phyloP scores from a whole-genome alignment of 371 early-diverging fungal genomes.

The Actinomortierella ambigua region DNA sequence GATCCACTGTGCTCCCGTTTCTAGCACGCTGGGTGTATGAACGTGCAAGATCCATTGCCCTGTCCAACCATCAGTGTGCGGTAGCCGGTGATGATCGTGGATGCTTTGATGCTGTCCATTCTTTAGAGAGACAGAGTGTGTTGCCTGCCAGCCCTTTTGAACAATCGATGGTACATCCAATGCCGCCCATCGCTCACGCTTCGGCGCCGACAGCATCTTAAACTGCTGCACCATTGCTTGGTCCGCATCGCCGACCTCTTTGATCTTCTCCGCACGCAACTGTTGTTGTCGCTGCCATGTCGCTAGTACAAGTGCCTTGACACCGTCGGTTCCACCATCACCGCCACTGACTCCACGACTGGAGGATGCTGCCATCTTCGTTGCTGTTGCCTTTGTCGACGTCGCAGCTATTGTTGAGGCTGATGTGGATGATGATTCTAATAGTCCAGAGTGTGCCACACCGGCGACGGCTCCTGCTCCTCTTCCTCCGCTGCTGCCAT shows the following conservation, averaged over 20 bases:
- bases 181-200: constrained; percentile 34
- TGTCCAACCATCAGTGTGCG: constrained; percentile 1
- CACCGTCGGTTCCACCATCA: no score
- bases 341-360: no score
- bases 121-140: neutral
- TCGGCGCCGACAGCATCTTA: constrained; percentile 24
- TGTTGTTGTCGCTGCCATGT: no score
- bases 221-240: constrained; percentile 22
- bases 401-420: no score
- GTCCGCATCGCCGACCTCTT: constrained; percentile 11
- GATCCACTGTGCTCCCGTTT: constrained; percentile 27
- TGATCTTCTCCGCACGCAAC: no score
- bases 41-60: constrained; percentile 32
- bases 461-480: no score
- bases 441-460: no score
- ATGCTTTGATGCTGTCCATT: neutral
- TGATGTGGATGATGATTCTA: no score
- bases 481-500: no score
- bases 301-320: no score
- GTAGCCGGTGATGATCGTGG: neutral
- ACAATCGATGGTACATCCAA: constrained; percentile 26
- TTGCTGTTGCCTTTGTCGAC: no score
- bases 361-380: no score
- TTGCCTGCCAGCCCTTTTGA: constrained; percentile 1
- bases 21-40: constrained; percentile 21